Base-by-base conservation (phyloP, 2,329 filamentous ascomycete genomes). In the Aspergillus aculeatus region DNA sequence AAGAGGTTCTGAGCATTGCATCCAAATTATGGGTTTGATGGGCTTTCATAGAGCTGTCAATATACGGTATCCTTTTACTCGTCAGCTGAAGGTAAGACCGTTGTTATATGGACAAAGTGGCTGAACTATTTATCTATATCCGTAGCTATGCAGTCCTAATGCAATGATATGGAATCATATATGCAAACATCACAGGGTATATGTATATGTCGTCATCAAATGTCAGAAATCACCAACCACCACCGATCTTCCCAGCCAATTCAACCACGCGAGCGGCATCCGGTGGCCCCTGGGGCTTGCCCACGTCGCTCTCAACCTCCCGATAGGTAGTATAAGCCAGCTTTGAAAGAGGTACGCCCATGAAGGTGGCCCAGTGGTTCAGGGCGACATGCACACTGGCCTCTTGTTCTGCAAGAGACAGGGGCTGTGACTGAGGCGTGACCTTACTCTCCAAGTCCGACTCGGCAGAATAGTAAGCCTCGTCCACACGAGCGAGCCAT, bases 241-340 rank as follows among this genome's bases (percentile, higher is more conserved):
- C 95, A 56, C 93, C 95, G 68, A 93, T 90, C 76, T 92, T 95
- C 58, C 92, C 89, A 50, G 94, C 94, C 70, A 99, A 82, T 71
- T 95, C 92, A 60, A 92, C 89, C 47, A 96, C 93, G 61, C 88
- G 86, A 71, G 96, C 90, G 48, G 90, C 89, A 72, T 92, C 89
- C 81, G 75, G 81, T 16, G 73, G 67, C 6, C 64, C 69, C 64
- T 82, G 81, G 64, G 85, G 83, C 79, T 95, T 96, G 54, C 95
- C 95, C 48, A 99, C 92, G 73, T 98, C 92, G 78, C 94, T 97
- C 69, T 97, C 88, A 23, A 99, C 94, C 76, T 93, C 89, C 63
- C 95, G 87, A 79, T 91, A 99, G 54, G 87, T 96, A 59, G 95
- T 99, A 75, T 89, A 91, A 59, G 87, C 86, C 70, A 99, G 80